These are phyloP conservation scores for Amaranthus hypochondriacus DNA, from an alignment of 148 eudicot species.

Conservation along the genomic window DNA sequence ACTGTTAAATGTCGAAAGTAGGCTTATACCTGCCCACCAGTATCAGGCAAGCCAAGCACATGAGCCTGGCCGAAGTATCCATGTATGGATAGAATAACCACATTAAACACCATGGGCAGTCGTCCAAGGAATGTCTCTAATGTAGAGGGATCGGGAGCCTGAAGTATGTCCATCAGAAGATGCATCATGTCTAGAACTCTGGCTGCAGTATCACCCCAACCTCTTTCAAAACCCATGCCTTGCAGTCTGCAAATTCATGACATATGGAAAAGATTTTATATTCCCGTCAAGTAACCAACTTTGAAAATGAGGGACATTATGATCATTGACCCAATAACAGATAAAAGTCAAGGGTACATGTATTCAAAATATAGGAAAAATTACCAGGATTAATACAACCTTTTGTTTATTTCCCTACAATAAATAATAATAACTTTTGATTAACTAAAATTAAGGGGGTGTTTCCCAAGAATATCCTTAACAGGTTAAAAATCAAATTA, in stretches of 20 bases:
- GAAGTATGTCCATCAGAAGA: conserved; percentile 83
- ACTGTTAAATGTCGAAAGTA: background rate
- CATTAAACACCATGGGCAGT: conserved; percentile 95
- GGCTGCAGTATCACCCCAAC: conserved; percentile 90
- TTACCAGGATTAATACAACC: no score
- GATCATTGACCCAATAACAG: background rate
- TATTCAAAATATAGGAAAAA: background rate
- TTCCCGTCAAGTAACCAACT: background rate
- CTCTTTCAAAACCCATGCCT: conserved; percentile 93
- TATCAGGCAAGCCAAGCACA: conserved; percentile 96
- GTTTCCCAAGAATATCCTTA: no score
- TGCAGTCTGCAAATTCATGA: conserved; percentile 48
- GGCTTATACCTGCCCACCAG: conserved; percentile 88
- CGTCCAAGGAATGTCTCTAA: conserved; percentile 89
- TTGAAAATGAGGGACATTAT: background rate
- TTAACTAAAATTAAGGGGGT: no score
- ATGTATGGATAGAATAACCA: conserved; percentile 79
- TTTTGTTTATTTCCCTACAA: no score
- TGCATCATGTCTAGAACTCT: conserved; percentile 85
- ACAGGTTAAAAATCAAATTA: no score
- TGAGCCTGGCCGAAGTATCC: conserved; percentile 99
- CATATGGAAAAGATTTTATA: background rate
- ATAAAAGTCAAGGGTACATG: background rate
- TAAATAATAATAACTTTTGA: no score
- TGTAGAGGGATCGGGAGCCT: conserved; percentile 90